Conservation (phyloP, 176 grass and related monocot species). For the Pontederia paniculata region DNA sequence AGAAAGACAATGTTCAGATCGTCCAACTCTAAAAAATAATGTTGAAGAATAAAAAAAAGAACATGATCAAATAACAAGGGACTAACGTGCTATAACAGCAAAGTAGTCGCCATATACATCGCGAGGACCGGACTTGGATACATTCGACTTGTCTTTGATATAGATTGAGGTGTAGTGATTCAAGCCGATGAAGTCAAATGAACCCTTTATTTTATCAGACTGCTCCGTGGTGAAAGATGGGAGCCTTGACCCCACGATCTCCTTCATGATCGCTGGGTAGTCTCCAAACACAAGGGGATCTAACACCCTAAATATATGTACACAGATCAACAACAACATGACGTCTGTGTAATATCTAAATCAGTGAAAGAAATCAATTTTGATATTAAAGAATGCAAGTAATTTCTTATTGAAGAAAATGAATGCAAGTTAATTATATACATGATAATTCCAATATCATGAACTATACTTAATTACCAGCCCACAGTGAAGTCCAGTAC, state of each 20-base stretch:
- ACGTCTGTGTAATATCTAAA: too few relatives aligned
- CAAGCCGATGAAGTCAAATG: constrained; percentile 64
- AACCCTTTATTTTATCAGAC: constrained; percentile 44
- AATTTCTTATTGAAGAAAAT: too few relatives aligned
- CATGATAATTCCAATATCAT: too few relatives aligned
- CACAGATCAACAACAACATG: neutral
- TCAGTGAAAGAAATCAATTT: too few relatives aligned
- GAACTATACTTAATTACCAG: constrained; percentile 33
- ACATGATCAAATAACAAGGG: too few relatives aligned
- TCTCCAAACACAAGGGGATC: constrained; percentile 69
- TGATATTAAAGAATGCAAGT: too few relatives aligned
- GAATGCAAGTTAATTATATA: too few relatives aligned
- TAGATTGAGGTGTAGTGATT: constrained; percentile 19
- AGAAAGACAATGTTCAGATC: neutral
- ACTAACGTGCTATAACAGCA: neutral
- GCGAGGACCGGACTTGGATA: neutral
- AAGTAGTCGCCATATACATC: neutral
- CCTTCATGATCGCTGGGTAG: constrained; percentile 69
- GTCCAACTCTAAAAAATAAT: neutral
- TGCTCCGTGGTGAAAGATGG: constrained; percentile 51
- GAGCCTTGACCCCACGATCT: constrained; percentile 33
- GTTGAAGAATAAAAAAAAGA: neutral
- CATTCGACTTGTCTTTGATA: neutral
- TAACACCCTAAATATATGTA: constrained; percentile 23
- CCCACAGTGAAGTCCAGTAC: constrained; percentile 46